These are phyloP conservation scores for Lodderomyces pseudojiufengensis DNA, from an alignment of 1,139 yeast genomes.

Conservation along the genomic window DNA sequence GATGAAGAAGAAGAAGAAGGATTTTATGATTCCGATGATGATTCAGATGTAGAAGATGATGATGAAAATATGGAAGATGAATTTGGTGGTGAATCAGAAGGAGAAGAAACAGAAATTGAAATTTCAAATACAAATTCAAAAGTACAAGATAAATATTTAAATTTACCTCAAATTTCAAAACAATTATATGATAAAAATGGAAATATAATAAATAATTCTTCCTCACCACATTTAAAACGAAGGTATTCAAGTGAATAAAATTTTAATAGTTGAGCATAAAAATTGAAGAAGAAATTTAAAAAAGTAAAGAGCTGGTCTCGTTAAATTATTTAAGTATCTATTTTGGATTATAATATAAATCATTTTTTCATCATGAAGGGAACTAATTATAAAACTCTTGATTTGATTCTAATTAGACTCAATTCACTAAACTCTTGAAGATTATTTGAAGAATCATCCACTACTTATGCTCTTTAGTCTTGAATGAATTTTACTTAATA, in stretches of 20 bases:
- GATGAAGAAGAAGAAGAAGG: constrained; percentile 14
- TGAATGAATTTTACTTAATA: too few species aligned
- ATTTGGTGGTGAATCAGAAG: constrained; percentile 2
- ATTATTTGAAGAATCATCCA: too few species aligned
- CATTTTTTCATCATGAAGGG: background rate
- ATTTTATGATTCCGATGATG: constrained; percentile 10
- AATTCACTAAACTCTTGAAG: too few species aligned
- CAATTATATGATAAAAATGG: constrained; percentile 23
- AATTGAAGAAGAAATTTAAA: too few species aligned
- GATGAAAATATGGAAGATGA: constrained; percentile 11
- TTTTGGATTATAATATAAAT: background rate
- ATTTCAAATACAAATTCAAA: constrained; percentile 6
- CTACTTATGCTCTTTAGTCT: too few species aligned
- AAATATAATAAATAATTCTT: constrained; percentile 27
- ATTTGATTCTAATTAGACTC: too few species aligned
- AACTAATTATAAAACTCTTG: too few species aligned
- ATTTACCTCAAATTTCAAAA: background rate
- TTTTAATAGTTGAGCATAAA: too few species aligned
- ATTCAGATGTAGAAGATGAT: constrained; percentile 1
- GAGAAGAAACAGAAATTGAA: constrained; percentile 6
- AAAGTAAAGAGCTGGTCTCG: too few species aligned
- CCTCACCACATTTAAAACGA: constrained; percentile 37
- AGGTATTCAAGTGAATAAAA: constrained; percentile 15
- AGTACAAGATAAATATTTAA: background rate
- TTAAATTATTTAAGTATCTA: background rate